Evolutionary conservation across 768 basidiomycete species (phyloP).

Genomic region (Lactifluus subvellereus): DNA sequence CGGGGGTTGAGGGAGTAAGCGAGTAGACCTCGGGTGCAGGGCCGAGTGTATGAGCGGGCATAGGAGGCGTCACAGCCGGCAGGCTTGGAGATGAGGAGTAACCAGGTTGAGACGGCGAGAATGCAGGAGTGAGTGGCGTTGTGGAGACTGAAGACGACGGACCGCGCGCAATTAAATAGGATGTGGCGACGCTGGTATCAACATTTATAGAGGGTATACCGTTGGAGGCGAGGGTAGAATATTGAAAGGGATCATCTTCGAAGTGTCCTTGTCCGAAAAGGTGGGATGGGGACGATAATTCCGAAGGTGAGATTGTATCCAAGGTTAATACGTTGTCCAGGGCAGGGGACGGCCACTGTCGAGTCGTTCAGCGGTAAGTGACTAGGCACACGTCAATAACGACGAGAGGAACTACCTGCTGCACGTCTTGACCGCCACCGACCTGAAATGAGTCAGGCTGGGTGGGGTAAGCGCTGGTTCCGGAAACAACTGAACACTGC

Average conservation of each 20-base stretch:
- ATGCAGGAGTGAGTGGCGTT: constrained; percentile 19
- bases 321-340: not conserved
- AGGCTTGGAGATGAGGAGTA: constrained; percentile 20
- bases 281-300: not conserved
- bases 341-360: constrained; percentile 1
- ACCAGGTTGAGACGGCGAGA: constrained; percentile 17
- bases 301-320: not conserved
- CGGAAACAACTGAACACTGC: not conserved
- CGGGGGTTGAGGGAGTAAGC: constrained; percentile 3
- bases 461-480: constrained; percentile 4
- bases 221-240: not conserved
- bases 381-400: not conserved
- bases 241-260: not conserved
- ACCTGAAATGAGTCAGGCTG: constrained; percentile 12
- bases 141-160: constrained; percentile 12
- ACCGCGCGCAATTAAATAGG: not conserved
- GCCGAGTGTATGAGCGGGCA: constrained; percentile 1
- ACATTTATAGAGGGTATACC: constrained; percentile 15
- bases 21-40: not conserved
- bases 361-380: not conserved
- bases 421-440: constrained; percentile 11
- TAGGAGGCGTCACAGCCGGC: constrained; percentile 15
- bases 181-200: constrained; percentile 9
- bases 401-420: constrained; percentile 10
- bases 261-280: not conserved